Conservation (phyloP, 306 rosid genomes). For the Lathyrus oleraceus region DNA sequence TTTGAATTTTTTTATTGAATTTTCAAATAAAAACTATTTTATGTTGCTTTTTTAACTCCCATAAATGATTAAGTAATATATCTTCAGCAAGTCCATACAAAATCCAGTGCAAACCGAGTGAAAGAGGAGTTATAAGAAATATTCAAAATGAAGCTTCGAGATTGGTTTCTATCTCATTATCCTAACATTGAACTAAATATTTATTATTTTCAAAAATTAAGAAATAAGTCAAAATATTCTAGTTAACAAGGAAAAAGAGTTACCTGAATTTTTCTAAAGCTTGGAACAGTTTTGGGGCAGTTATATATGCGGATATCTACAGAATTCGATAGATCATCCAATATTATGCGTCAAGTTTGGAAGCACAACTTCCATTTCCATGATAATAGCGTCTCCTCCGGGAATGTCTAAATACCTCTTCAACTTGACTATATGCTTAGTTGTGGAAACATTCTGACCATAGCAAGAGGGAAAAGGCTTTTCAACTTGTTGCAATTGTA, state of each 20-base stretch:
- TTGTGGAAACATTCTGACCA: conserved; percentile 9
- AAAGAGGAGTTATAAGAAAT: too few species aligned
- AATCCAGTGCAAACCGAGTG: too few species aligned
- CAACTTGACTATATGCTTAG: not conserved
- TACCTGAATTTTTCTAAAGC: not conserved
- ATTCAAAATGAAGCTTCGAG: not conserved
- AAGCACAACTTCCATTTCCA: not conserved
- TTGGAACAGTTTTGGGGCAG: not conserved
- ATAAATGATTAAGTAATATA: too few species aligned
- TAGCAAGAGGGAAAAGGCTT: not conserved
- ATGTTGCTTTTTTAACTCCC: too few species aligned
- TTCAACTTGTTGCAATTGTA: not conserved
- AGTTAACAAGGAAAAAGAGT: not conserved
- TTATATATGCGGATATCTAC: not conserved
- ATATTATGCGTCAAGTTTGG: not conserved
- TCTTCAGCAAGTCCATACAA: too few species aligned
- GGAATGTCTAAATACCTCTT: not conserved
- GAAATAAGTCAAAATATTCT: too few species aligned
- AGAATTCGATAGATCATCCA: not conserved
- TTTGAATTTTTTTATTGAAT: not conserved
- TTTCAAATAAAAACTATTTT: too few species aligned
- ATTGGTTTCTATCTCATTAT: too few species aligned
- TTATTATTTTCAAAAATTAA: too few species aligned
- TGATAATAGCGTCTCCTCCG: not conserved
- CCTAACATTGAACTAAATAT: too few species aligned